Percentiles rank a stretch among this genome's conserved stretches.
phyloP scores from a whole-genome alignment of 257 asterid species.

The Thymus mandschuricus region DNA sequence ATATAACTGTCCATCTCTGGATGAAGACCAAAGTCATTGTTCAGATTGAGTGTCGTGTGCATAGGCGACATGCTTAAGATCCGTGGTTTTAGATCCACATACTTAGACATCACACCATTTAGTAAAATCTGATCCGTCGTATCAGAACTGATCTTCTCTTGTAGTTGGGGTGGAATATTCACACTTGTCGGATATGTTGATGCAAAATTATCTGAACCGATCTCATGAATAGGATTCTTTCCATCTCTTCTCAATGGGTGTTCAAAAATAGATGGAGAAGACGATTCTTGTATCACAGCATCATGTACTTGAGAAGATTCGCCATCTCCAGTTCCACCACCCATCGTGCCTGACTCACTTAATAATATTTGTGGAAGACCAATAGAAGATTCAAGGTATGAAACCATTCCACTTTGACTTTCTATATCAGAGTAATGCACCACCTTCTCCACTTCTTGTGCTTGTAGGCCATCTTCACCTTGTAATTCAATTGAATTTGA shows the following conservation, averaged over 20 bases:
- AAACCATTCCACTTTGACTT: background rate
- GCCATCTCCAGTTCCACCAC: background rate
- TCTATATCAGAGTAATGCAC: background rate
- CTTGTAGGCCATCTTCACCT: background rate
- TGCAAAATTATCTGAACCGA: no score
- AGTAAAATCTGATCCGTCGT: background rate
- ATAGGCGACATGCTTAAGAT: background rate
- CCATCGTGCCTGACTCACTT: background rate
- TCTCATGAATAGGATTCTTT: background rate
- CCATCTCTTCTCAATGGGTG: background rate
- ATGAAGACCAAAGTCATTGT: constrained; percentile 1
- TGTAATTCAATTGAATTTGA: background rate
- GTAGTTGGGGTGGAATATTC: background rate
- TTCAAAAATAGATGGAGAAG: background rate
- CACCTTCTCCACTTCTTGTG: background rate
- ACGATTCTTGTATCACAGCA: background rate
- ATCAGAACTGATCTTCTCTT: background rate
- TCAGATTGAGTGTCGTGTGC: background rate
- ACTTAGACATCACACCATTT: background rate
- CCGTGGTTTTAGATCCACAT: background rate
- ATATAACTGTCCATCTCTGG: background rate
- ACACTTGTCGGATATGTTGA: no score
- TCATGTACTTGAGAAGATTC: constrained; percentile 15
- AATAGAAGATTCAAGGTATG: background rate
- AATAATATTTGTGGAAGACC: background rate